Evolutionary conservation across 495 filamentous ascomycete species (phyloP), one percentile per base, ranked within the genome.

Genomic region (Podospora pseudocomata): DNA sequence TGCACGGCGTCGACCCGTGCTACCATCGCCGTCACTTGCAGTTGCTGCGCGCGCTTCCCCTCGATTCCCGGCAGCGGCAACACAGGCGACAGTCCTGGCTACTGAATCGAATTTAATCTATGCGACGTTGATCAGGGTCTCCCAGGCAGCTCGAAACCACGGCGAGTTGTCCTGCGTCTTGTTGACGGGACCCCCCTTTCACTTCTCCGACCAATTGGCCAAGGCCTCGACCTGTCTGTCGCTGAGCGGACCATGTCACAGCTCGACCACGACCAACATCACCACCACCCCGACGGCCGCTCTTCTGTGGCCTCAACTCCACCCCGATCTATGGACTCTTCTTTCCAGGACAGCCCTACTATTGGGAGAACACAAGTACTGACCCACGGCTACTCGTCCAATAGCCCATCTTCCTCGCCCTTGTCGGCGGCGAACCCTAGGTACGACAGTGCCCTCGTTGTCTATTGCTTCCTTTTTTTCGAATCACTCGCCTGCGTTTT

Each of bases 121-220:
- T 84, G 81, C 81, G 77, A 81, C 81, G 79, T 75, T 74, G 78
- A 81, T 81, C 77, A 80, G 82, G 81, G 80, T 78, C 76, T 70
- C 76, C 75, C 72, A 76, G 76, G 79, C 77, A 78, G 77, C 77
- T 82, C 80, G 80, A 83, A 82, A 80, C 78, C 72, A 58, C 73
- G 30, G 77, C 74, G 78, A 76, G 77, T 67, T 75, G 72, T 75
- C 74, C 73, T 78, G 76, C 69, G 69, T 75, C 72, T 72, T 77
- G 78, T 74, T 76, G 75, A 62, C 30, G 59, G 75, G 78, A 75
- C 75, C 72, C 73, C 73, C 65, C 70, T 57, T 53, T 26, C 32
- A 30, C 6, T 65, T 32, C 69, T 68, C 54, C 64, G 60, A 71
- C 67, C 68, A 71, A 77, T 73, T 76, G 71, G 73, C 71, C 70